A percentile compares a stretch with the other conserved stretches of the same genome.
phyloP scores from a whole-genome alignment of 306 rosid genomes.

The Trifolium fragiferum region DNA sequence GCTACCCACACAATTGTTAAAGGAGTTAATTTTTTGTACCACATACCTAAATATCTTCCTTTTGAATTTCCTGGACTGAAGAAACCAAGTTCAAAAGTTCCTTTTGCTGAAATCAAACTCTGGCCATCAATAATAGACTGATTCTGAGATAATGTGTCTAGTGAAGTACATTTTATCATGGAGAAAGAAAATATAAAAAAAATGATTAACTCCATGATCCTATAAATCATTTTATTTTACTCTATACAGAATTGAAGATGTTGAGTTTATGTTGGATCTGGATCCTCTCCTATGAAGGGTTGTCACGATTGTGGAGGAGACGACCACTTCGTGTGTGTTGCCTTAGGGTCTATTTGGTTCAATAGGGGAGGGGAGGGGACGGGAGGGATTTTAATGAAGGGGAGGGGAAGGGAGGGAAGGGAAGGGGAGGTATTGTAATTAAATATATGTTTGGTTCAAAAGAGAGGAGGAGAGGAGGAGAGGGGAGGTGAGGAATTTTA shows the following conservation, averaged over 20 bases:
- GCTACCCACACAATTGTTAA: slow-evolving; percentile 40
- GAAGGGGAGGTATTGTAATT: too few species aligned
- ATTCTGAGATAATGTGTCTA: background rate
- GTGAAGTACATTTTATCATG: slow-evolving; percentile 1
- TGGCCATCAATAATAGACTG: slow-evolving; percentile 20
- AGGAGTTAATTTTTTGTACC: slow-evolving; percentile 38
- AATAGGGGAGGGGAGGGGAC: too few species aligned
- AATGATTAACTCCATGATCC: background rate
- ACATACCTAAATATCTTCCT: slow-evolving; percentile 35
- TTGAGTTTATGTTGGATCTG: background rate
- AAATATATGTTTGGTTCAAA: too few species aligned
- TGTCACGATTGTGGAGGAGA: too few species aligned
- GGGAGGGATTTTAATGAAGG: too few species aligned
- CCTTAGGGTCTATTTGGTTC: too few species aligned
- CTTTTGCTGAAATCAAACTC: slow-evolving; percentile 35
- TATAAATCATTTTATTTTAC: background rate
- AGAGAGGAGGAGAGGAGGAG: too few species aligned
- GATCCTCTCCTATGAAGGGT: too few species aligned
- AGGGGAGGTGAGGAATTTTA: too few species aligned
- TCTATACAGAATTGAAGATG: background rate
- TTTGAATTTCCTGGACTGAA: slow-evolving; percentile 36
- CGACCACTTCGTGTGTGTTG: too few species aligned
- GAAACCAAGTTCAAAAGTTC: slow-evolving; percentile 37
- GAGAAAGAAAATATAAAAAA: background rate
- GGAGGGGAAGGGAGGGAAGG: too few species aligned